phyloP scores from a whole-genome alignment of 1,284 basidiomycete genomes.

The Naganishia albida region DNA sequence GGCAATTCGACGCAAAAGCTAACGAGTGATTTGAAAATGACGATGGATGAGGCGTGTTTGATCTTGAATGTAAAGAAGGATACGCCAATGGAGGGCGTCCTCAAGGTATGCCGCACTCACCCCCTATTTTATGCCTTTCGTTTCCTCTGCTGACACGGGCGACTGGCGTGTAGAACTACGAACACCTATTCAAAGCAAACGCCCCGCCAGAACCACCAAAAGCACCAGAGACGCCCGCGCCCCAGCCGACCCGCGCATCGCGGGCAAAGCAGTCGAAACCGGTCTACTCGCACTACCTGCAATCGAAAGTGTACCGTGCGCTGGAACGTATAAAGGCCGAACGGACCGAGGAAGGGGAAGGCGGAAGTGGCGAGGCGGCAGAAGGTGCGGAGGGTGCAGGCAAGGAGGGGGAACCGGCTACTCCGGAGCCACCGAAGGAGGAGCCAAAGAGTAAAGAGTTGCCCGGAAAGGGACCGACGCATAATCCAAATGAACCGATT shows the following conservation, averaged over 20 bases:
- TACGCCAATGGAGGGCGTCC: slow-evolving; percentile 66
- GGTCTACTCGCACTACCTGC: slow-evolving; percentile 85
- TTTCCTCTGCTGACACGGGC: not conserved
- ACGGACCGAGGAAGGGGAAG: slow-evolving; percentile 36
- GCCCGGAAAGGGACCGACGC: slow-evolving; percentile 23
- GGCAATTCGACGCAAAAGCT: slow-evolving; percentile 64
- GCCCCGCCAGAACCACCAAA: slow-evolving; percentile 64
- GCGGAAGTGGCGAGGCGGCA: not conserved
- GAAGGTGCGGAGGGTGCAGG: slow-evolving; percentile 32
- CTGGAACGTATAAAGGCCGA: slow-evolving; percentile 74
- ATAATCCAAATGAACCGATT: slow-evolving; percentile 27
- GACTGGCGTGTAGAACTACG: slow-evolving; percentile 69
- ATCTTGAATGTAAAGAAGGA: slow-evolving; percentile 88
- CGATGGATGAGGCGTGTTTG: slow-evolving; percentile 89
- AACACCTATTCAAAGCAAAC: slow-evolving; percentile 88
- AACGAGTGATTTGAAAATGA: slow-evolving; percentile 81
- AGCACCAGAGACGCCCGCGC: slow-evolving; percentile 42
- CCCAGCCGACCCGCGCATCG: slow-evolving; percentile 39
- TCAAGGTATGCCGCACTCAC: slow-evolving; percentile 62
- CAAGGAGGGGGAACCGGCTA: slow-evolving; percentile 29
- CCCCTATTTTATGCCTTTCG: too few species aligned
- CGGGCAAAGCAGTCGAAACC: slow-evolving; percentile 45
- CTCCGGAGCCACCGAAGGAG: slow-evolving; percentile 20
- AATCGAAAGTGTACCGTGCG: slow-evolving; percentile 93
- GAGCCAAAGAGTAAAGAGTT: slow-evolving; percentile 23